Evolutionary conservation across 176 grass and related monocot genomes (phyloP), one percentile per base, ranked within the genome.

Genomic region (Bromus sterilis): DNA sequence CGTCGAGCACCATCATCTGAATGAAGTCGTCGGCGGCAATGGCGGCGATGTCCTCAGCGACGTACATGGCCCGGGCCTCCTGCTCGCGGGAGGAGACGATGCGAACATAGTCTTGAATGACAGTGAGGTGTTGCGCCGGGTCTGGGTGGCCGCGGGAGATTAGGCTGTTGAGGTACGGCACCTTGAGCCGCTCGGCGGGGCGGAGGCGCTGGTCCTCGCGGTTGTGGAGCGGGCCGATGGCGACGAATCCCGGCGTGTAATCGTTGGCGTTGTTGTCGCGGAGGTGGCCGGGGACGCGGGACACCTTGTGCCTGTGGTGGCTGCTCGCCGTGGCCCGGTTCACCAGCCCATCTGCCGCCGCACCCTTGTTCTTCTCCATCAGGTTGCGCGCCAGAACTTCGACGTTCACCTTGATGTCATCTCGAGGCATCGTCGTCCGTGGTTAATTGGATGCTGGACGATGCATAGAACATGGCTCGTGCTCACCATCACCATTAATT

Each of bases 1-100:
- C 80, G 66, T 88, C 80, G 15, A 88, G 86, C 28, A 88, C 86
- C 66, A 88, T 28, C 86, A 84, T 79, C 46, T 31, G 26, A 57
- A 83, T 13, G 35, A 88, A 37, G 0, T 79, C 43, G 1, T 88
- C 66, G 6, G 74, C 4, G 0, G 0, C 0, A 6, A 57, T 1
- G 8, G 35, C 21, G 6, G 44, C 9, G 0, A 59, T 11, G 10
- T 59, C 28, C 41, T 83, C 80, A 35, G 65, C 66, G 66, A 25
- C 39, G 62, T 88, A 84, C 57, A 88, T 48, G 15, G 75, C 29
- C 28, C 86, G 75, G 36, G 75, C 86, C 28, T 88, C 67, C 1
- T 0, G 44, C 80, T 88, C 86, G 10, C 58, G 57, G 0, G 21
- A 57, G 2, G 57, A 80, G n/a, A 88, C 67, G 35, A 29, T 6